Evolutionary conservation across 192 early-diverging fungal genomes (phyloP).

Genomic region (Spinellus fusiger): DNA sequence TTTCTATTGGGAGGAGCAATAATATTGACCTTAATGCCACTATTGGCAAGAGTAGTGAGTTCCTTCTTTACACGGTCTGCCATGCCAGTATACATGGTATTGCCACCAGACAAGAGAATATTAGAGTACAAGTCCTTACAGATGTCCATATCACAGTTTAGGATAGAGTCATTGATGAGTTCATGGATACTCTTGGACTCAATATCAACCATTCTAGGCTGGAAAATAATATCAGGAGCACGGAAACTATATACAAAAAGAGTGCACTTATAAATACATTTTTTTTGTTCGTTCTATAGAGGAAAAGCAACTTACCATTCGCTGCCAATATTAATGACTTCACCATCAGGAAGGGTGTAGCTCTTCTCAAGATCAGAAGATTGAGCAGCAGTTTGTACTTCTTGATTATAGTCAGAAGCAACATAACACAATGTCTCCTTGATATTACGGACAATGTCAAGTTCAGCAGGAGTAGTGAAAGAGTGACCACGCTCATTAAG

Average conservation of each 20-base stretch:
- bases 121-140: conserved; percentile 88
- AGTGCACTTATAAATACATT: too few relatives aligned
- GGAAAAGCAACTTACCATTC: conserved; percentile 63
- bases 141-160: conserved; percentile 97
- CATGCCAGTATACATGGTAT: conserved; percentile 97
- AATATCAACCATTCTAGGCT: conserved; percentile 86
- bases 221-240: conserved; percentile 96
- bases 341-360: conserved; percentile 97
- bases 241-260: conserved; percentile 91
- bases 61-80: conserved; percentile 97
- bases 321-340: conserved; percentile 96
- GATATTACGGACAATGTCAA: conserved; percentile 98
- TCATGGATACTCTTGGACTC: conserved; percentile 94
- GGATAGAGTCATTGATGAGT: conserved; percentile 93
- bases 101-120: conserved; percentile 55
- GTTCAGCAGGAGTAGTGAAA: conserved; percentile 92
- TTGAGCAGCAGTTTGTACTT: conserved; percentile 90
- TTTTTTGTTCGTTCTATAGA: too few relatives aligned
- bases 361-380: conserved; percentile 94
- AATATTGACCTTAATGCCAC: conserved; percentile 96
- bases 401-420: conserved; percentile 95
- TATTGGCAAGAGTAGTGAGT: conserved; percentile 90
- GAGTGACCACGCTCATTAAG: conserved; percentile 95
- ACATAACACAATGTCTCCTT: conserved; percentile 99
- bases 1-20: conserved; percentile 98